phyloP scores from a whole-genome alignment of 345 rosid species.

The Mercurialis annua region DNA sequence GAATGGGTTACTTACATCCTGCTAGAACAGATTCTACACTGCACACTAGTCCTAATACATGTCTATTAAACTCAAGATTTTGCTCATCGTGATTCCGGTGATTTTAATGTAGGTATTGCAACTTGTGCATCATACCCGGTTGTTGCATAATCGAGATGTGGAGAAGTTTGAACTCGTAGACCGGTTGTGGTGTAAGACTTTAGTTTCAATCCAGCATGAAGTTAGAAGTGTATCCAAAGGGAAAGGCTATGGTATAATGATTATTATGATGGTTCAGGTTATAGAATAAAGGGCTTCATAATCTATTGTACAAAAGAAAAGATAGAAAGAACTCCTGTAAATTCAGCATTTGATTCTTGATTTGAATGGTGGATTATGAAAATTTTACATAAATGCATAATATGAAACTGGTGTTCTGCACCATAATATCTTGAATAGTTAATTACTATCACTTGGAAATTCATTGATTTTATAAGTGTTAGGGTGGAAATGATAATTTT shows the following conservation, averaged over 20 bases:
- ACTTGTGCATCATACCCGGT: constrained; percentile 90
- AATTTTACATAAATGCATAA: background rate
- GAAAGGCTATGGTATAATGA: background rate
- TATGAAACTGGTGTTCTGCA: background rate
- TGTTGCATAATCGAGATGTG: constrained; percentile 41
- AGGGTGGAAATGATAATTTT: too few species aligned
- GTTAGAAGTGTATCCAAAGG: background rate
- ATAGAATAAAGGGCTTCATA: background rate
- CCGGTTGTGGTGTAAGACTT: background rate
- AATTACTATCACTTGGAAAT: too few species aligned
- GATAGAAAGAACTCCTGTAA: constrained; percentile 3
- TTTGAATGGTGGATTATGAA: background rate
- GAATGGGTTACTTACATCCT: background rate
- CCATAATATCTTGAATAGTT: background rate
- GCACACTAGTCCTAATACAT: background rate
- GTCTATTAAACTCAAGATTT: background rate
- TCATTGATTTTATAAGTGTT: too few species aligned
- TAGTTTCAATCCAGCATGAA: background rate
- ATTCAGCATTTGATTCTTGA: constrained; percentile 4
- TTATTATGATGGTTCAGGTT: background rate
- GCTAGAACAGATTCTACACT: background rate
- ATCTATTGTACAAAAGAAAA: background rate
- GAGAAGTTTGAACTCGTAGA: background rate
- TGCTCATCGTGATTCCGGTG: constrained; percentile 4
- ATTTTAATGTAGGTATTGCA: constrained; percentile 62